Conservation (phyloP, 2,329 filamentous ascomycete species). For the Elsinoe arachidis region DNA sequence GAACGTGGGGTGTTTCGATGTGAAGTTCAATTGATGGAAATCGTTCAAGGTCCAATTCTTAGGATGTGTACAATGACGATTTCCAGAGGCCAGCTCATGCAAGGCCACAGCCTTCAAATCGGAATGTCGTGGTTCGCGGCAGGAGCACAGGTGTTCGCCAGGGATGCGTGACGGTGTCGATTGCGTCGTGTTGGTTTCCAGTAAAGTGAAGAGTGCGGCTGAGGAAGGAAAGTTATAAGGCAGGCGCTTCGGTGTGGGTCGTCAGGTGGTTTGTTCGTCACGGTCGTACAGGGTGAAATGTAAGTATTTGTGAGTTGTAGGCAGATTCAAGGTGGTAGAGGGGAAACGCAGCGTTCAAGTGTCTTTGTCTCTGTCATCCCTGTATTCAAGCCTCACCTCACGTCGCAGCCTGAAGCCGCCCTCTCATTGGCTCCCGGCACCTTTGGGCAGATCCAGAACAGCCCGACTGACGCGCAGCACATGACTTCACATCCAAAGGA, state of each 20-base stretch:
- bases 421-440: background rate
- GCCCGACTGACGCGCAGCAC: background rate
- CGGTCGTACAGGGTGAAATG: background rate
- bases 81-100: constrained; percentile 1
- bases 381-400: background rate
- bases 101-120: background rate
- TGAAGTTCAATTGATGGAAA: background rate
- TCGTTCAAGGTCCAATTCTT: background rate
- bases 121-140: background rate
- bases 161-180: constrained; percentile 8
- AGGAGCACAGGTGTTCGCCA: constrained; percentile 4
- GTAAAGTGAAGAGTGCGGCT: constrained; percentile 1
- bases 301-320: background rate
- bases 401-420: background rate
- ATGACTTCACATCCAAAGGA: background rate
- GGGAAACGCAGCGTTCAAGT: background rate
- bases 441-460: background rate
- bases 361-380: background rate
- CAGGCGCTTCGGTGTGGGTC: background rate
- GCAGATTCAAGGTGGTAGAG: background rate
- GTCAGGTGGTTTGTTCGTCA: background rate
- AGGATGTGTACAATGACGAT: background rate
- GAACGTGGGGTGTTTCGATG: background rate
- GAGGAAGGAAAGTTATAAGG: background rate
- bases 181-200: constrained; percentile 6